Evolutionary conservation across 2,329 filamentous ascomycete species (phyloP), one percentile per base, ranked within the genome.

Genomic region (Meredithiella fracta): DNA sequence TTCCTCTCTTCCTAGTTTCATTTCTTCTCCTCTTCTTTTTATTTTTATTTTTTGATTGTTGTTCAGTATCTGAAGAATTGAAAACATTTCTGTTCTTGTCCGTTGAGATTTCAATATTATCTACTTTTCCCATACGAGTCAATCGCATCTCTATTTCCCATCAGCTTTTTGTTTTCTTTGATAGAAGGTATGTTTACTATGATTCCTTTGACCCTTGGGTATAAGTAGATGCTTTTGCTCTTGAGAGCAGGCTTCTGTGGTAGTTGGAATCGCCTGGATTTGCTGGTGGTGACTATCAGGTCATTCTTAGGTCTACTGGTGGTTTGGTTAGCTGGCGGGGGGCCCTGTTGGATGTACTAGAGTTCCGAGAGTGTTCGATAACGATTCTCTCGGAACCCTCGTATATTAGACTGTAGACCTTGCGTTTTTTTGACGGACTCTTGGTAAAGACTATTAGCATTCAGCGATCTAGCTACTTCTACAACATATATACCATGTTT

Each of bases 71-170:
- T 6, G 44, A 49, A 49, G 44, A 26, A 49, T 7, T 9, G 25
- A 23, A 49, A 29, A 25, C n/a, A 11, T 49, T 49, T 49, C 44
- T 25, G 44, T 49, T 49, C 44, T 49, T 49, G 44, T 49, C 44
- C 23, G 23, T 49, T 20, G 44, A 49, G 44, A 22, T n/a, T 15
- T 49, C 22, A 29, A 22, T 49, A 49, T 49, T 20, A 22, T 49
- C 44, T 20, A 49, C 23, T 49, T 49, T 49, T 49, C 23, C 23
- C 11, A 8, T 11, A 14, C 44, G 7, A 4, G 20, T 14, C 3
- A 49, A 49, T 14, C 22, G 11, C 44, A 20, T 20, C n/a, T 49
- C 44, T 49, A 9, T 49, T 49, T 49, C 44, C 44, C 44, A 49
- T 22, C 44, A 25, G 8, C 23, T 26, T 26, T 49, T 49, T 26